A percentile compares a stretch with the other conserved stretches of the same genome.
Evolutionary conservation across 192 early-diverging fungal genomes (phyloP).

Genomic region (Rhizophlyctis rosea): DNA sequence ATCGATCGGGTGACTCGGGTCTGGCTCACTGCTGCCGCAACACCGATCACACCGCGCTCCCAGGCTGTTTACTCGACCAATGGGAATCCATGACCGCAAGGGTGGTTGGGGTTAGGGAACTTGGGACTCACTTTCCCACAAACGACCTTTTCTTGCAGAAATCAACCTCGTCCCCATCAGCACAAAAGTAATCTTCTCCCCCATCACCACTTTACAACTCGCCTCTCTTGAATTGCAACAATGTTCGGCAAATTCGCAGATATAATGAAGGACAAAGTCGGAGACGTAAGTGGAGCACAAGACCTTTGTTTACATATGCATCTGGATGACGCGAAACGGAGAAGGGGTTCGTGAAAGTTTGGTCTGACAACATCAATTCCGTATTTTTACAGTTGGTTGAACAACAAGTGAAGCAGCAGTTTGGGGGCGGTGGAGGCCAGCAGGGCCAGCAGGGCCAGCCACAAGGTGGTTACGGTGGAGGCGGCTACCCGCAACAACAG

Average conservation of each 20-base stretch:
- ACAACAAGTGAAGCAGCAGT: neutral
- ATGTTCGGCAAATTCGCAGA: neutral
- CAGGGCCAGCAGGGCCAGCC: neutral
- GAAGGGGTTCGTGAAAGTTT: neutral
- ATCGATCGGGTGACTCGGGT: too few species aligned
- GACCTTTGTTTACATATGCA: neutral
- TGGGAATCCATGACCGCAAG: too few species aligned
- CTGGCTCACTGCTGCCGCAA: too few species aligned
- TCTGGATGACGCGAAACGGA: neutral
- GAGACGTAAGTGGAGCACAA: neutral
- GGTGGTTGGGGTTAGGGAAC: too few species aligned
- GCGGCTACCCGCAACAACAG: slow-evolving; percentile 9
- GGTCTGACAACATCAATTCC: neutral
- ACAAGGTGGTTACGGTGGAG: neutral
- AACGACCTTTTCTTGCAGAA: too few species aligned
- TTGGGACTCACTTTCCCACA: too few species aligned
- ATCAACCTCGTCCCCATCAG: too few species aligned
- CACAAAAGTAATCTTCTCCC: too few species aligned
- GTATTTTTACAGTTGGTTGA: neutral
- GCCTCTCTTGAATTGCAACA: neutral
- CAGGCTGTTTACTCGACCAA: too few species aligned
- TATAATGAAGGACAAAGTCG: neutral
- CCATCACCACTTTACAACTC: neutral
- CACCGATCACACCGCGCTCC: too few species aligned
- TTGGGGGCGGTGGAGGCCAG: neutral